phyloP scores from a whole-genome alignment of 768 basidiomycete species.

The Boletus subparvulus region DNA sequence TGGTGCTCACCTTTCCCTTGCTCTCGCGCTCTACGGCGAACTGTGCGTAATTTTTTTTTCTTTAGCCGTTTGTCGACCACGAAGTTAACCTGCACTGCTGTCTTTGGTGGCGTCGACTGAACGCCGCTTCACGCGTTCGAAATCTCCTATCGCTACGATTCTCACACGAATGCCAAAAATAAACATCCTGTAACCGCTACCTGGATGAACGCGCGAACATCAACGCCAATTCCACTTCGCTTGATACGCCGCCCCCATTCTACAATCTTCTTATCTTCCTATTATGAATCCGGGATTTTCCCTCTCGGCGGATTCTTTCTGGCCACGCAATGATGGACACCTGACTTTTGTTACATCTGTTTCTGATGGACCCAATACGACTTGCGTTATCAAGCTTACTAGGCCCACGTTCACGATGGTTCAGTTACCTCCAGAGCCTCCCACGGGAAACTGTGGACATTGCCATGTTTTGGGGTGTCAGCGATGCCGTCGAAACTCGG shows the following conservation, averaged over 20 bases:
- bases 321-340: slow-evolving; percentile 7
- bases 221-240: slow-evolving; percentile 16
- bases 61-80: neutral
- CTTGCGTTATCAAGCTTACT: slow-evolving; percentile 41
- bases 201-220: slow-evolving; percentile 25
- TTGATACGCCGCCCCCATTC: slow-evolving; percentile 14
- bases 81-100: slow-evolving; percentile 5
- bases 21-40: slow-evolving; percentile 65
- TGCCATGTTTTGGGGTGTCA: slow-evolving; percentile 58
- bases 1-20: slow-evolving; percentile 57
- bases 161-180: slow-evolving; percentile 21
- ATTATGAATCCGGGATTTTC: slow-evolving; percentile 28
- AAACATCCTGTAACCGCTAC: slow-evolving; percentile 7
- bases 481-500: slow-evolving; percentile 19
- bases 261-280: slow-evolving; percentile 11
- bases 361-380: slow-evolving; percentile 6
- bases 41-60: slow-evolving; percentile 44
- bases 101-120: slow-evolving; percentile 14
- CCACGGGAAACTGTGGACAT: slow-evolving; percentile 53
- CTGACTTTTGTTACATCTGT: neutral
- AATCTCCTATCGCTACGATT: slow-evolving; percentile 7
- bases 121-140: slow-evolving; percentile 9
- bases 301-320: slow-evolving; percentile 12
- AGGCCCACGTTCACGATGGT: slow-evolving; percentile 55
- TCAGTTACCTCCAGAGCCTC: slow-evolving; percentile 63